Percentiles rank a stretch among this genome's conserved stretches.
Evolutionary conservation across 1,284 basidiomycete species (phyloP).

Genomic region (Amylostereum areolatum): DNA sequence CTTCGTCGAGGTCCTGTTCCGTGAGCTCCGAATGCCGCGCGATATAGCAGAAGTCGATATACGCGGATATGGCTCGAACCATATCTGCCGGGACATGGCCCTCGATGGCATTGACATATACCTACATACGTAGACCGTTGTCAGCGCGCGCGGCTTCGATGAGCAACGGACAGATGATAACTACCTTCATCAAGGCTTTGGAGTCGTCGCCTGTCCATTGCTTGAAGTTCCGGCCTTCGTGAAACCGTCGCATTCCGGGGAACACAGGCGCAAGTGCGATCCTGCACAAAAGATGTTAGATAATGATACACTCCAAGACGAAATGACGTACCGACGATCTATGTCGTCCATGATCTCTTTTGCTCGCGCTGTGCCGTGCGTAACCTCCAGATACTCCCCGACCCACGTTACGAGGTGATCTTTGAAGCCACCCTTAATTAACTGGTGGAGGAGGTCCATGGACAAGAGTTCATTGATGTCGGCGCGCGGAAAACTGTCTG

Average conservation of each 20-base stretch:
- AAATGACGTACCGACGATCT: conserved; percentile 21
- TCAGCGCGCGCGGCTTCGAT: too few relatives aligned
- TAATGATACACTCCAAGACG: not conserved
- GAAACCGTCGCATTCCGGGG: conserved; percentile 11
- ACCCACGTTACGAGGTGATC: conserved; percentile 33
- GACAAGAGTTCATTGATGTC: conserved; percentile 28
- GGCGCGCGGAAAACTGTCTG: conserved; percentile 23
- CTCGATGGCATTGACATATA: conserved; percentile 16
- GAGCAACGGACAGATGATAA: too few relatives aligned
- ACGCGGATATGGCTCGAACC: conserved; percentile 9
- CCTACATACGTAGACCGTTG: too few relatives aligned
- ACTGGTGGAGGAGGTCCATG: conserved; percentile 32
- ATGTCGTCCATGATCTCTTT: conserved; percentile 23
- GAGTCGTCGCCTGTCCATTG: conserved; percentile 16
- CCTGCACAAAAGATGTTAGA: too few relatives aligned
- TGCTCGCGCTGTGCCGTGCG: conserved; percentile 11
- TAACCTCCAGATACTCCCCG: conserved; percentile 19
- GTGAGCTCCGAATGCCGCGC: conserved; percentile 2
- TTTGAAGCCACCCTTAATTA: conserved; percentile 33
- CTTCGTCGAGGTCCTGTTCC: conserved; percentile 3
- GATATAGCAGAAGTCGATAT: conserved; percentile 18
- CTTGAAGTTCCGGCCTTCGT: conserved; percentile 12
- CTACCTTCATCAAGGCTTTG: conserved; percentile 9
- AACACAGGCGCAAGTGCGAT: conserved; percentile 4
- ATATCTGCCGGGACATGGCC: conserved; percentile 14